phyloP scores from a whole-genome alignment of 768 basidiomycete genomes.

The Xerocomellus intermedius region DNA sequence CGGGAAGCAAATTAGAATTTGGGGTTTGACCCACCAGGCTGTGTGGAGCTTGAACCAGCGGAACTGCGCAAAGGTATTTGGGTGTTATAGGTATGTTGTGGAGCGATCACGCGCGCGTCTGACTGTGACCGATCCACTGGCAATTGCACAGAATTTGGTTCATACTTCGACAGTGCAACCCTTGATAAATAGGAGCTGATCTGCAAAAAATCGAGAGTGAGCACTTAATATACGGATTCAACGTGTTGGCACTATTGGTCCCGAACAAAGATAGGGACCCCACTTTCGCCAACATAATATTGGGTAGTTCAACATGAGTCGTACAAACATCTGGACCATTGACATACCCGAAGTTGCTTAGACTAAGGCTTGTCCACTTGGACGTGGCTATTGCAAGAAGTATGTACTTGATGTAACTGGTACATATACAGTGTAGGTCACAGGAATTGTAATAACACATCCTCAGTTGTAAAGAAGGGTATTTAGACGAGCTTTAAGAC shows the following conservation, averaged over 20 bases:
- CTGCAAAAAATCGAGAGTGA: background rate
- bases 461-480: too few species aligned
- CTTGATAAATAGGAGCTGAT: slow-evolving; percentile 10
- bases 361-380: background rate
- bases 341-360: background rate
- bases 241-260: slow-evolving; percentile 4
- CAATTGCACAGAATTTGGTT: background rate
- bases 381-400: too few species aligned
- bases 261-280: slow-evolving; percentile 3
- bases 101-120: slow-evolving; percentile 10
- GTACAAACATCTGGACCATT: background rate
- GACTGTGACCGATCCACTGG: background rate
- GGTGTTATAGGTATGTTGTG: slow-evolving; percentile 1
- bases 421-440: too few species aligned
- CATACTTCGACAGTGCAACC: background rate
- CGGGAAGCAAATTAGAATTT: background rate
- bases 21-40: background rate
- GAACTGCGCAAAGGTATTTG: background rate
- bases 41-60: background rate
- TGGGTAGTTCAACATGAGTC: slow-evolving; percentile 6
- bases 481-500: too few species aligned
- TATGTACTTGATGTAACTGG: too few species aligned
- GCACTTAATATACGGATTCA: slow-evolving; percentile 5
- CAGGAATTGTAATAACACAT: too few species aligned
- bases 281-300: background rate